Conservation (phyloP, 164 flowering plant genomes). For the Kingdonia uniflora region DNA sequence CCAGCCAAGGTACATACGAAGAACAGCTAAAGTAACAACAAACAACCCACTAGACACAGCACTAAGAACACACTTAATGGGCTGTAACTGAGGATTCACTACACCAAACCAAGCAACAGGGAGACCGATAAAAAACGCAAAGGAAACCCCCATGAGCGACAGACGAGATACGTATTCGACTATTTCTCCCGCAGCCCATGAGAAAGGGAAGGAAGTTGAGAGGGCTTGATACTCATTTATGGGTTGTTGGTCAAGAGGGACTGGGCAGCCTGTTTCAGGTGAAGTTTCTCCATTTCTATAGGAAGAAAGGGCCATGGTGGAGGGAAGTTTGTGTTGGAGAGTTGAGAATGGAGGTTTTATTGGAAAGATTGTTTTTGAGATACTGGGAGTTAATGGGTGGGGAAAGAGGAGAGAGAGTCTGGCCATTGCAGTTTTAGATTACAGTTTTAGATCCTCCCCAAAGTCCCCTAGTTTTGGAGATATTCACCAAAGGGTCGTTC, state of each 20-base stretch:
- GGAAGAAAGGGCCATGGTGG: slow-evolving; percentile 19
- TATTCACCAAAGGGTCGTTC: too few relatives aligned
- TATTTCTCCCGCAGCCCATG: slow-evolving; percentile 66
- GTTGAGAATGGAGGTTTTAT: slow-evolving; percentile 1
- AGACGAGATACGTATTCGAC: slow-evolving; percentile 42
- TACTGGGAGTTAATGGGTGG: background rate
- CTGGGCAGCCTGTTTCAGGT: slow-evolving; percentile 72
- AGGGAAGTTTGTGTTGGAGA: slow-evolving; percentile 1
- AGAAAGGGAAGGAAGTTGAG: slow-evolving; percentile 59
- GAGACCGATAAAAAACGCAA: slow-evolving; percentile 58
- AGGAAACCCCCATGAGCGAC: slow-evolving; percentile 43
- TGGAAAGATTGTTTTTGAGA: slow-evolving; percentile 1
- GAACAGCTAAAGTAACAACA: slow-evolving; percentile 57
- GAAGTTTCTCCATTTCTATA: slow-evolving; percentile 17
- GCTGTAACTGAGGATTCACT: slow-evolving; percentile 40
- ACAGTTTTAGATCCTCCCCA: too few relatives aligned
- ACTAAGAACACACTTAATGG: slow-evolving; percentile 32
- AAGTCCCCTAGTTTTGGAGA: too few relatives aligned
- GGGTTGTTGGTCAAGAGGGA: slow-evolving; percentile 84
- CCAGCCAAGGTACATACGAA: slow-evolving; percentile 95
- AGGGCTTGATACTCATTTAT: slow-evolving; percentile 70
- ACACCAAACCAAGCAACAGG: slow-evolving; percentile 81
- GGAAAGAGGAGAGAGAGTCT: slow-evolving; percentile 5
- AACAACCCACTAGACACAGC: slow-evolving; percentile 63
- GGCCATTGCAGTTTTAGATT: slow-evolving; percentile 11